Percentiles rank a stretch among this genome's conserved stretches.
These are phyloP conservation scores for Dichotomocladium elegans DNA, from an alignment of 371 early-diverging fungal species.

Conservation along the genomic window DNA sequence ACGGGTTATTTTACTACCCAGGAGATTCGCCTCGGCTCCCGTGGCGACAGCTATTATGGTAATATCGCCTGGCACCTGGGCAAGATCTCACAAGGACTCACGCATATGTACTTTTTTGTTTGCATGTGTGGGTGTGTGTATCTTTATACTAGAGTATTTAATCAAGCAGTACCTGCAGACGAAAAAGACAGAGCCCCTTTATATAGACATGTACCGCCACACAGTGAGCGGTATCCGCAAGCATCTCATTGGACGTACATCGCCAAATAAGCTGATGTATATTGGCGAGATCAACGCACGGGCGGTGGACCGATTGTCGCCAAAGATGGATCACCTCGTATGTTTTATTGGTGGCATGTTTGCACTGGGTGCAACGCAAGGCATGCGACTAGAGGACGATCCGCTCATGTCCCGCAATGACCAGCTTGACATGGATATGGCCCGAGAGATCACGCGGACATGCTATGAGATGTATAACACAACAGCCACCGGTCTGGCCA, in stretches of 20 bases:
- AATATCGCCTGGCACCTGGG: constrained; percentile 10
- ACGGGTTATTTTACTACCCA: constrained; percentile 44
- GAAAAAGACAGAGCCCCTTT: constrained; percentile 55
- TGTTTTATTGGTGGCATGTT: constrained; percentile 89
- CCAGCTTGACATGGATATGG: constrained; percentile 64
- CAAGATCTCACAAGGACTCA: neutral
- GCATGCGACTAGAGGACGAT: constrained; percentile 27
- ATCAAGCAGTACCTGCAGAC: constrained; percentile 85
- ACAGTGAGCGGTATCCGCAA: constrained; percentile 70
- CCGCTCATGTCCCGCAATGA: constrained; percentile 22
- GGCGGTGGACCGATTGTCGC: constrained; percentile 2
- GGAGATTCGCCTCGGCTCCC: constrained; percentile 70
- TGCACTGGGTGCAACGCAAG: constrained; percentile 74
- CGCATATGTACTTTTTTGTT: neutral
- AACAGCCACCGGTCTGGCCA: constrained; percentile 75
- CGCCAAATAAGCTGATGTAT: constrained; percentile 59
- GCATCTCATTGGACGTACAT: constrained; percentile 61
- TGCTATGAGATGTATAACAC: constrained; percentile 83
- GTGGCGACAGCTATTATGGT: constrained; percentile 91
- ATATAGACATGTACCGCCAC: constrained; percentile 67
- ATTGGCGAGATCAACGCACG: constrained; percentile 60
- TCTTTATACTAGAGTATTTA: constrained; percentile 83
- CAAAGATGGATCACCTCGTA: constrained; percentile 91
- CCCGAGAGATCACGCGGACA: constrained; percentile 68
- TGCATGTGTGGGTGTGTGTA: no score